Conservation (phyloP, 257 asterid species). For the Prunella vulgaris region DNA sequence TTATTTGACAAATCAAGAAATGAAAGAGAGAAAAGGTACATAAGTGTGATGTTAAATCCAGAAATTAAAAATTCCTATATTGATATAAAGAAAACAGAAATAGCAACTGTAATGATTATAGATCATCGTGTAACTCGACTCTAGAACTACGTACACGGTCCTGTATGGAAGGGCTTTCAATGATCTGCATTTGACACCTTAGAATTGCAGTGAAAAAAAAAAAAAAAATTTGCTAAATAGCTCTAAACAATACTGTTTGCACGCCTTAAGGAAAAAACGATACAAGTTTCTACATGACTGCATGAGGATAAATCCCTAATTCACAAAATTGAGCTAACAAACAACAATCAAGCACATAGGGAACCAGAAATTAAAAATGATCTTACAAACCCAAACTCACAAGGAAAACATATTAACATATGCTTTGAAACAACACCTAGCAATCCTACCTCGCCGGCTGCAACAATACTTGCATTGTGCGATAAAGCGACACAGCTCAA, state of each 20-base stretch:
- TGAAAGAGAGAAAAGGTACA: not conserved
- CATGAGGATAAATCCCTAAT: not conserved
- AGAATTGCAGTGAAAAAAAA: not conserved
- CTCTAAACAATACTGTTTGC: not conserved
- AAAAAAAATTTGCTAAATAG: not conserved
- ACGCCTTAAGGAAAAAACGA: not conserved
- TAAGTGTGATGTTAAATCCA: not conserved
- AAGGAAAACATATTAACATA: not conserved
- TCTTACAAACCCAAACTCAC: not conserved
- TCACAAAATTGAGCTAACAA: not conserved
- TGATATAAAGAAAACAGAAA: not conserved
- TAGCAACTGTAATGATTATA: not conserved
- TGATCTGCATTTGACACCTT: not conserved
- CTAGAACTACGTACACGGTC: not conserved
- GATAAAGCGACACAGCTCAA: slow-evolving; percentile 60
- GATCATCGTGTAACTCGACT: slow-evolving; percentile 7
- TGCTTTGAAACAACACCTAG: not conserved
- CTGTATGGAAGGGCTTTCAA: not conserved
- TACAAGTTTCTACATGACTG: not conserved
- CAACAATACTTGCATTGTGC: slow-evolving; percentile 41
- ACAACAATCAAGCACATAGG: not conserved
- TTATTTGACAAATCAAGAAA: not conserved
- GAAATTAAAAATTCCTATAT: not conserved
- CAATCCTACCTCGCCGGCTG: slow-evolving; percentile 63
- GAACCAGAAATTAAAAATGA: not conserved